Evolutionary conservation across 176 grass and related monocot species (phyloP).

Genomic region (Ensete glaucum): DNA sequence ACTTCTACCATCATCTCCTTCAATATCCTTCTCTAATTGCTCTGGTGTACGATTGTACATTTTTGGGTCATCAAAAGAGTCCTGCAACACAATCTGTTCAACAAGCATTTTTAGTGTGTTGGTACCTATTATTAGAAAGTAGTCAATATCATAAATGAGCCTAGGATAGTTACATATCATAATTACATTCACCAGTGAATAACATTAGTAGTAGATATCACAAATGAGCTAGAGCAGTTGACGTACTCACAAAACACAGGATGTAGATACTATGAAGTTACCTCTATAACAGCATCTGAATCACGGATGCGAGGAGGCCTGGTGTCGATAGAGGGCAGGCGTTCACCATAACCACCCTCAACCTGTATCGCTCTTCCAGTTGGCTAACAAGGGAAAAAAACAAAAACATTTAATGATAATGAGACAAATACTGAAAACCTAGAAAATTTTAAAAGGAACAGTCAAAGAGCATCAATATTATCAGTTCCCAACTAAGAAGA

Average conservation of each 20-base stretch:
- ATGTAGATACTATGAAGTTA: conserved; percentile 28
- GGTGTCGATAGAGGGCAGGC: conserved; percentile 80
- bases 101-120: conserved; percentile 16
- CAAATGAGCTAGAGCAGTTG: conserved; percentile 4
- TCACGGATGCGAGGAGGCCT: conserved; percentile 60
- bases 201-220: not conserved
- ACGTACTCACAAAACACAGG: conserved; percentile 12
- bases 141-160: not conserved
- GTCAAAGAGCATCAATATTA: conserved; percentile 12
- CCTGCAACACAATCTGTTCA: conserved; percentile 64
- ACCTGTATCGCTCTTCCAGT: conserved; percentile 96
- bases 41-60: conserved; percentile 37
- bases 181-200: conserved; percentile 47
- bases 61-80: conserved; percentile 43
- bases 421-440: not conserved
- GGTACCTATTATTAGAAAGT: not conserved
- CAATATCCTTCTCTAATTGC: conserved; percentile 56
- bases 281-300: conserved; percentile 96
- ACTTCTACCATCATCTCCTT: conserved; percentile 28
- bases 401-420: not conserved
- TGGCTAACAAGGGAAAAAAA: conserved; percentile 47
- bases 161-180: conserved; percentile 5
- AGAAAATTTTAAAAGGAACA: conserved; percentile 2
- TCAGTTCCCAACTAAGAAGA: conserved; percentile 1
- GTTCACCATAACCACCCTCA: conserved; percentile 63